phyloP scores from a whole-genome alignment of 2,329 filamentous ascomycete species.

The Falciphora oryzae region DNA sequence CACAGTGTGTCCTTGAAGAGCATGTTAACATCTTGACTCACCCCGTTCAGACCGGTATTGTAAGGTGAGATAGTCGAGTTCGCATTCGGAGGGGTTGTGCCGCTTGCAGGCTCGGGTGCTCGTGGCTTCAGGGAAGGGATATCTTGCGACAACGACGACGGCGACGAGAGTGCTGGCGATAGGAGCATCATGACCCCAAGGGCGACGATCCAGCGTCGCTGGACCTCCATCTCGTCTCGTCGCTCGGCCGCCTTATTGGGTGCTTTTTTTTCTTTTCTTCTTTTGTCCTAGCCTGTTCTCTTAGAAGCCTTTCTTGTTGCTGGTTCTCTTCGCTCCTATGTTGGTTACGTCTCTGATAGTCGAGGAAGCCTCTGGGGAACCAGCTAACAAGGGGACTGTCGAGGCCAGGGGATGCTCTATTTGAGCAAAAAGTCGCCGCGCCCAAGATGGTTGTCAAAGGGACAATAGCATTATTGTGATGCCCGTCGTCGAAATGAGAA shows the following conservation, averaged over 20 bases:
- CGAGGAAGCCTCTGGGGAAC: background rate
- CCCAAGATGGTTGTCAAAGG: background rate
- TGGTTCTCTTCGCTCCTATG: background rate
- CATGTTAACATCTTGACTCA: conserved; percentile 53
- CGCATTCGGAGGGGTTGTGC: conserved; percentile 19
- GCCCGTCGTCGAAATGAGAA: background rate
- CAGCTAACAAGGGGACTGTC: background rate
- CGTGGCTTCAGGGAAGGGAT: background rate
- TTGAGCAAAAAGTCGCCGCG: background rate
- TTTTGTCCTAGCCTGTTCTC: background rate
- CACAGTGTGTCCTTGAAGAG: conserved; percentile 52
- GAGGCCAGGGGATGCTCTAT: background rate
- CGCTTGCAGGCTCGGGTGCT: background rate
- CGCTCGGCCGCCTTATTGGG: background rate
- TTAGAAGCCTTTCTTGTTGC: background rate
- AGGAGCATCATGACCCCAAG: conserved; percentile 13
- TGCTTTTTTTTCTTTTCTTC: background rate
- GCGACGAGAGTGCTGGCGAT: background rate
- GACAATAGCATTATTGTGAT: background rate
- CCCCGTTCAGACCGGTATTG: conserved; percentile 51
- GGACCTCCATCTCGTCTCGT: conserved; percentile 25
- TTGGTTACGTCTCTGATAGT: background rate
- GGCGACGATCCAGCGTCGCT: conserved; percentile 24
- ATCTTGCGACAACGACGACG: background rate
- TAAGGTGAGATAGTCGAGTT: conserved; percentile 50